A percentile compares a stretch with the other conserved stretches of the same genome.
These are phyloP conservation scores for Martiniozyma asiatica DNA, from an alignment of 1,139 yeast species.

Conservation along the genomic window DNA sequence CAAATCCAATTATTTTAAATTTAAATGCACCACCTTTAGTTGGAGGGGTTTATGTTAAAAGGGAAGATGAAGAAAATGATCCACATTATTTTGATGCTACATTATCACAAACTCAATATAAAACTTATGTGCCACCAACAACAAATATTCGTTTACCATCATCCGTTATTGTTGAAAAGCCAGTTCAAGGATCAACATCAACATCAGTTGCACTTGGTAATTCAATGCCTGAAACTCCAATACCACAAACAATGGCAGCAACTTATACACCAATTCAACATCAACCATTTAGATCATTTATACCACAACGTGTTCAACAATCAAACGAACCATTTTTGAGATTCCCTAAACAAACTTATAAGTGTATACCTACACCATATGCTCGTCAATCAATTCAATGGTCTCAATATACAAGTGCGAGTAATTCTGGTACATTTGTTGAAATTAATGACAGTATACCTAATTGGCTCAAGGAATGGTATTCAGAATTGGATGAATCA, in stretches of 20 bases:
- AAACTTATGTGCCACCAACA: constrained; percentile 21
- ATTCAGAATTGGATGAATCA: constrained; percentile 12
- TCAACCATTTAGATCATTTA: constrained; percentile 3
- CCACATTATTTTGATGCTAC: constrained; percentile 51
- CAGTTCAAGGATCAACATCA: neutral
- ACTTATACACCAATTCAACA: neutral
- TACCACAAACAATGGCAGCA: neutral
- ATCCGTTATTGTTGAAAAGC: constrained; percentile 13
- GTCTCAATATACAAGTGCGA: constrained; percentile 20
- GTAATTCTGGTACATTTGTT: constrained; percentile 20
- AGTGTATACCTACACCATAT: constrained; percentile 21
- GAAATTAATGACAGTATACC: constrained; percentile 15
- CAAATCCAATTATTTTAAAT: constrained; percentile 71
- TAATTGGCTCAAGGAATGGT: constrained; percentile 13
- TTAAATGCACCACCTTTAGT: constrained; percentile 85
- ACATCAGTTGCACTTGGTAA: neutral
- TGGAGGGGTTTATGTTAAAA: constrained; percentile 80
- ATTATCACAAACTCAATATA: constrained; percentile 16
- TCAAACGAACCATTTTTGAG: constrained; percentile 2
- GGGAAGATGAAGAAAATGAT: constrained; percentile 66
- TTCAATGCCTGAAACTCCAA: neutral
- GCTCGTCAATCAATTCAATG: constrained; percentile 19
- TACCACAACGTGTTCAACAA: neutral
- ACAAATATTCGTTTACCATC: constrained; percentile 22
- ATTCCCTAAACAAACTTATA: constrained; percentile 7